These are phyloP conservation scores for Triticum aestivum DNA, from an alignment of 176 grass and related monocot species.

Conservation along the genomic window IWGSC_CS_RefSeq_v2.1 NC_057810.1:535719527-535720026, in stretches of 20 bases:
- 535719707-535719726: neutral
- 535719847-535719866: constrained; percentile 2
- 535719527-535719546: too few species aligned
- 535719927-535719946: neutral
- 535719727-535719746: neutral
- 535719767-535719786: neutral
- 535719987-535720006: constrained; percentile 68
- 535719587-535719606: neutral
- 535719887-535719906: neutral
- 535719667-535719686: neutral
- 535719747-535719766: neutral
- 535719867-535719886: neutral
- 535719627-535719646: neutral
- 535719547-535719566: too few species aligned
- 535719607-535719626: neutral
- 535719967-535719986: neutral
- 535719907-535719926: constrained; percentile 10
- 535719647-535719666: neutral
- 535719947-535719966: neutral
- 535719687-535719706: constrained; percentile 14
- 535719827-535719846: neutral
- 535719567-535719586: neutral
- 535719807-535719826: constrained; percentile 2
- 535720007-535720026: constrained; percentile 90
- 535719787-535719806: neutral